A percentile compares a stretch with the other conserved stretches of the same genome.
phyloP scores from a whole-genome alignment of 164 flowering plant species.

The Hamamelis virginiana region DNA sequence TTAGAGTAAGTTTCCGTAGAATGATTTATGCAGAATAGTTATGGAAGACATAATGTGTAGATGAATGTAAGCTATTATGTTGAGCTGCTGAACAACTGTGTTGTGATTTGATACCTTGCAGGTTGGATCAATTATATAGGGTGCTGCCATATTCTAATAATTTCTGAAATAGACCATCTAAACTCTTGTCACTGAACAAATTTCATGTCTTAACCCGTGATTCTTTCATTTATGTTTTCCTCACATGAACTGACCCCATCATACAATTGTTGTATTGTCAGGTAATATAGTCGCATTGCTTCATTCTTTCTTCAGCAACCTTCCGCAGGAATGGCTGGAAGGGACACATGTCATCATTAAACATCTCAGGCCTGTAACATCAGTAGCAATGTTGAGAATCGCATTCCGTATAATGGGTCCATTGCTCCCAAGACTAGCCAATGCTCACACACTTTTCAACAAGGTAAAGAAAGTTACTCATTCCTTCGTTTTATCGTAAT shows the following conservation, averaged over 20 bases:
- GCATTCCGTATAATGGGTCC: conserved; percentile 95
- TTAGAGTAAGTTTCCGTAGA: no score
- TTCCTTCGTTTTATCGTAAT: neutral
- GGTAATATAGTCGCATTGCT: conserved; percentile 90
- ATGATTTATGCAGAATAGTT: no score
- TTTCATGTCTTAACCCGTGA: no score
- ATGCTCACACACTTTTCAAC: conserved; percentile 74
- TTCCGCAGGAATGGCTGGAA: conserved; percentile 97
- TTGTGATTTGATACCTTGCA: neutral
- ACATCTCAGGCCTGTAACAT: conserved; percentile 82
- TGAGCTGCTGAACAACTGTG: neutral
- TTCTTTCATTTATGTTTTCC: no score
- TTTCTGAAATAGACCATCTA: neutral
- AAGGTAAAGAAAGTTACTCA: conserved; percentile 55
- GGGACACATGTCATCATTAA: conserved; percentile 77
- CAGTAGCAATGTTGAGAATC: conserved; percentile 90
- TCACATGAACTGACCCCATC: conserved; percentile 10
- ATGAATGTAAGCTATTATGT: neutral
- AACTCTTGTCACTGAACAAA: no score
- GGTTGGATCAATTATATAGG: neutral
- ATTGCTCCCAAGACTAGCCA: conserved; percentile 86
- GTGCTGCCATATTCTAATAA: no score
- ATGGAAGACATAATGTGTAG: neutral
- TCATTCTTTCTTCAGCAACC: conserved; percentile 91
- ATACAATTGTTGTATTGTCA: conserved; percentile 22